phyloP scores from a whole-genome alignment of 805 yeast genomes.

The Alloascoidea hylecoeti region DNA sequence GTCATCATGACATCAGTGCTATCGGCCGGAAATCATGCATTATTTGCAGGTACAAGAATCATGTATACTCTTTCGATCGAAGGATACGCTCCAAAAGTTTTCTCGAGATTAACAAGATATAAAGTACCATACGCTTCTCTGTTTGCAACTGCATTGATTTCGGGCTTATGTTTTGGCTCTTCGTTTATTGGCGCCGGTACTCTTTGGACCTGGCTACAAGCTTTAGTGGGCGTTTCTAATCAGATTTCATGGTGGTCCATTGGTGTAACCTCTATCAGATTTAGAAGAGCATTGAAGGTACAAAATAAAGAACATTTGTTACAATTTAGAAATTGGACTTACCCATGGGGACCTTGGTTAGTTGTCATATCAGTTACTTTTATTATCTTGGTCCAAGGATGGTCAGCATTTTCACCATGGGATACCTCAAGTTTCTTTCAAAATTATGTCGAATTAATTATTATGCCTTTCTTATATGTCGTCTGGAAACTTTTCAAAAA shows the following conservation, averaged over 20 bases:
- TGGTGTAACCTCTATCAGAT: conserved; percentile 37
- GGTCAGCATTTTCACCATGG: conserved; percentile 58
- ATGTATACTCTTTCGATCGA: conserved; percentile 44
- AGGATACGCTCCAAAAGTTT: conserved; percentile 41
- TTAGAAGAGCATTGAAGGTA: conserved; percentile 27
- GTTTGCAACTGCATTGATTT: conserved; percentile 33
- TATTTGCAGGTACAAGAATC: conserved; percentile 51
- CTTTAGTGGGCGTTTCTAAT: conserved; percentile 48
- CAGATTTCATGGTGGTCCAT: conserved; percentile 51
- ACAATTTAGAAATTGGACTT: conserved; percentile 35
- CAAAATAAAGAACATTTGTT: conserved; percentile 25
- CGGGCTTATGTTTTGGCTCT: conserved; percentile 47
- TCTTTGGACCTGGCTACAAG: conserved; percentile 36
- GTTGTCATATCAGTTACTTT: conserved; percentile 31
- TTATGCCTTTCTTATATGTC: conserved; percentile 36
- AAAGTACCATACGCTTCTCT: conserved; percentile 37
- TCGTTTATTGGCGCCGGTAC: conserved; percentile 39
- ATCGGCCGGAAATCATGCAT: conserved; percentile 53
- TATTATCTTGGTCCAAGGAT: conserved; percentile 45
- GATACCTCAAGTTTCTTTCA: conserved; percentile 46
- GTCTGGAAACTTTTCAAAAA: conserved; percentile 49
- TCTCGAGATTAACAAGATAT: conserved; percentile 29
- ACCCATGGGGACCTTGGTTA: conserved; percentile 34
- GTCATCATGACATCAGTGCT: conserved; percentile 46
- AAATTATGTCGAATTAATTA: conserved; percentile 47